These are phyloP conservation scores for Phytophthora fragariae DNA, from an alignment of 352 stramenopile genomes.

Conservation along the genomic window DNA sequence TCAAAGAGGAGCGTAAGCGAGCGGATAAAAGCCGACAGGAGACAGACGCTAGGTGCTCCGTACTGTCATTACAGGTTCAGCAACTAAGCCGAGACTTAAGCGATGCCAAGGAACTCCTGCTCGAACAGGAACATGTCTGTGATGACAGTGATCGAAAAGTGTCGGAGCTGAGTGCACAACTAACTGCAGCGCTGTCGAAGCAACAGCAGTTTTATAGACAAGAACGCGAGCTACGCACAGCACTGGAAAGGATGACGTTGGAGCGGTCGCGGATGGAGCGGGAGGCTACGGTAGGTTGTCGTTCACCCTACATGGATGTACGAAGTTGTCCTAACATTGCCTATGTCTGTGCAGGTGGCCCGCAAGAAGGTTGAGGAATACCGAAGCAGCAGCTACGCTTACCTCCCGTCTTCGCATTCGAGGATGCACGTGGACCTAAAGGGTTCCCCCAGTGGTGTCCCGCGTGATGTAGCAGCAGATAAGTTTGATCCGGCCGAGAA, in stretches of 20 bases:
- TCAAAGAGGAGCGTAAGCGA: constrained; percentile 73
- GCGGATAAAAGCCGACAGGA: constrained; percentile 61
- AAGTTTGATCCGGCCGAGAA: constrained; percentile 40
- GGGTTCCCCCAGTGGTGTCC: neutral
- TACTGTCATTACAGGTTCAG: constrained; percentile 61
- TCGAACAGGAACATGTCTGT: constrained; percentile 68
- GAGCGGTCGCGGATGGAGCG: constrained; percentile 74
- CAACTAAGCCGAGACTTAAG: constrained; percentile 62
- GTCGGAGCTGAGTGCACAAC: constrained; percentile 67
- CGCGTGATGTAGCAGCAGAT: constrained; percentile 10
- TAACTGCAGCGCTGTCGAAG: constrained; percentile 74
- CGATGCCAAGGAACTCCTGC: constrained; percentile 62
- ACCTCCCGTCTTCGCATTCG: constrained; percentile 27
- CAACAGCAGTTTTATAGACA: constrained; percentile 80
- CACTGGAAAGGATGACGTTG: constrained; percentile 65
- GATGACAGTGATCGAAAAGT: constrained; percentile 79
- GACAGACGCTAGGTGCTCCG: constrained; percentile 50
- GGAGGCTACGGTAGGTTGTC: constrained; percentile 50
- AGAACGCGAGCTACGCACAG: constrained; percentile 69
- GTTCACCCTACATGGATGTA: neutral
- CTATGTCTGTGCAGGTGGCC: constrained; percentile 35
- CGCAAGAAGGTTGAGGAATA: constrained; percentile 73
- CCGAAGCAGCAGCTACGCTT: constrained; percentile 48
- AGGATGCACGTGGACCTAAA: constrained; percentile 29
- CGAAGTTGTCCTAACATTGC: neutral